Evolutionary conservation across 2,329 filamentous ascomycete genomes (phyloP).

Genomic region (Thelonectria rubi): DNA sequence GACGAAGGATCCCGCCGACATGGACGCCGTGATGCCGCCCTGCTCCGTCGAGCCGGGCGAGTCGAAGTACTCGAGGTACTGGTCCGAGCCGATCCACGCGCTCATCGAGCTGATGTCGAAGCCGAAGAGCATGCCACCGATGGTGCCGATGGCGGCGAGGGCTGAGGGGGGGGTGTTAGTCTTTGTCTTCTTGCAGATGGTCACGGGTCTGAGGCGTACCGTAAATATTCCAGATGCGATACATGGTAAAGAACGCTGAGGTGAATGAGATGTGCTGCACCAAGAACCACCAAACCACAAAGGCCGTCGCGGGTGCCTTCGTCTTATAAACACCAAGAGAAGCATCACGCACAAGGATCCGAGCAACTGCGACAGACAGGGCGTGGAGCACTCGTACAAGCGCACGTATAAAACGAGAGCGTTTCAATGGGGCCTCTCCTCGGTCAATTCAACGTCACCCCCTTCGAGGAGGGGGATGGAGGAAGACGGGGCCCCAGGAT

Average conservation of each 20-base stretch:
- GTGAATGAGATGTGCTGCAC: constrained; percentile 8
- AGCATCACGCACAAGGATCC: constrained; percentile 17
- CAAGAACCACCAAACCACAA: background rate
- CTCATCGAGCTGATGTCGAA: constrained; percentile 69
- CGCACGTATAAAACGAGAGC: constrained; percentile 37
- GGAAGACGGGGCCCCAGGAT: constrained; percentile 38
- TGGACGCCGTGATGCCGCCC: constrained; percentile 60
- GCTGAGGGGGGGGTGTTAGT: constrained; percentile 38
- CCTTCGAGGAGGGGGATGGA: constrained; percentile 16
- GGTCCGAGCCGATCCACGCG: constrained; percentile 61
- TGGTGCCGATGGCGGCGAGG: constrained; percentile 52
- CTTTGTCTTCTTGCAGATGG: too few species aligned
- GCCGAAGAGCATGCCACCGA: constrained; percentile 58
- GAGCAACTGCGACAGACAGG: constrained; percentile 3
- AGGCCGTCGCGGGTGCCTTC: background rate
- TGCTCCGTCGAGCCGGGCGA: constrained; percentile 55
- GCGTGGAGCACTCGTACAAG: constrained; percentile 39
- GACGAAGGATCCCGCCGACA: constrained; percentile 59
- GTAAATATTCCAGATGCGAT: constrained; percentile 50
- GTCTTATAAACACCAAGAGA: constrained; percentile 36
- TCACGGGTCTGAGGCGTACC: constrained; percentile 39
- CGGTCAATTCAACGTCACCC: constrained; percentile 34
- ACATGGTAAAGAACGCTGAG: constrained; percentile 41
- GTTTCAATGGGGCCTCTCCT: constrained; percentile 31
- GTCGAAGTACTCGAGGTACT: constrained; percentile 63